Evolutionary conservation across 176 grass and related monocot genomes (phyloP).

Genomic region (Eragrostis curvula): DNA sequence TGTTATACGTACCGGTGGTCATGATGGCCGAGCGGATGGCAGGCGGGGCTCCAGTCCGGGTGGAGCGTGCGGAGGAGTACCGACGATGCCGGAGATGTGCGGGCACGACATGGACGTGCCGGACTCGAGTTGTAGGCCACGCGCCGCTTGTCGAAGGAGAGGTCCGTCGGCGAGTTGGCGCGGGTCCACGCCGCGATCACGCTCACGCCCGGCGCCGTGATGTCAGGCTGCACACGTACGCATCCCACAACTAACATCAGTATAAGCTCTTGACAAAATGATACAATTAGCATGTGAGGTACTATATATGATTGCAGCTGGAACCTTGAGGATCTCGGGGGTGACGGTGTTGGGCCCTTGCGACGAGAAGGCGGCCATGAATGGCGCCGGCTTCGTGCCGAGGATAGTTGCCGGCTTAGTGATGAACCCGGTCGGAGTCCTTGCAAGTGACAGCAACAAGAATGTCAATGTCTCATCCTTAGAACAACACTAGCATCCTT

Average conservation of each 20-base stretch:
- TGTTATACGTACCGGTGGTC: slow-evolving; percentile 54
- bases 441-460: neutral
- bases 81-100: slow-evolving; percentile 74
- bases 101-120: slow-evolving; percentile 95
- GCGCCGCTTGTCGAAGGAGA: slow-evolving; percentile 48
- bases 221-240: slow-evolving; percentile 49
- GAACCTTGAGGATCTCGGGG: slow-evolving; percentile 66
- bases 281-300: neutral
- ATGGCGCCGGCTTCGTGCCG: slow-evolving; percentile 64
- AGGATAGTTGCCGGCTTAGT: slow-evolving; percentile 56
- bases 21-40: slow-evolving; percentile 76
- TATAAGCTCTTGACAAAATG: neutral
- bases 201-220: slow-evolving; percentile 71
- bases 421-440: slow-evolving; percentile 53
- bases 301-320: neutral
- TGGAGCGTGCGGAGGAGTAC: slow-evolving; percentile 66
- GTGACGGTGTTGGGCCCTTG: slow-evolving; percentile 69
- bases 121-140: slow-evolving; percentile 59
- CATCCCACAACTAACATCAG: neutral
- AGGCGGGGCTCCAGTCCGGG: slow-evolving; percentile 72
- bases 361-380: slow-evolving; percentile 85
- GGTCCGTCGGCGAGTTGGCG: slow-evolving; percentile 48
- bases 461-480: neutral
- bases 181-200: slow-evolving; percentile 64
- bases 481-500: neutral